Conservation (phyloP, 1,284 basidiomycete species). For the Peniophora sp. region DNA sequence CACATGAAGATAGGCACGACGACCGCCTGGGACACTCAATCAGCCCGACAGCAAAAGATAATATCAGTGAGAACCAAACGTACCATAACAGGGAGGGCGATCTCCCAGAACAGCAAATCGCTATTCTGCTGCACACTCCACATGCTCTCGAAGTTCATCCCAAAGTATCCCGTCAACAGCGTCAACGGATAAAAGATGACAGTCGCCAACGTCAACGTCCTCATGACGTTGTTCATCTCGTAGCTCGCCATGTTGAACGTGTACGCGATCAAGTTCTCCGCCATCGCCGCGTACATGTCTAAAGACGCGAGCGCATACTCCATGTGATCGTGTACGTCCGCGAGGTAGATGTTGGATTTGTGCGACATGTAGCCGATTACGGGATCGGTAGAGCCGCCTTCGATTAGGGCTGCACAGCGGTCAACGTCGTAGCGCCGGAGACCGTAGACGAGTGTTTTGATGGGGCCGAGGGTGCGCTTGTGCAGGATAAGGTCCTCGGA, state of each 20-base stretch:
- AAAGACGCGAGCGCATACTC: slow-evolving; percentile 58
- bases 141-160: slow-evolving; percentile 61
- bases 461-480: slow-evolving; percentile 61
- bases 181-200: slow-evolving; percentile 67
- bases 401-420: slow-evolving; percentile 47
- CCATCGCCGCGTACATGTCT: slow-evolving; percentile 60
- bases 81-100: slow-evolving; percentile 55
- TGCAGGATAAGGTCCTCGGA: slow-evolving; percentile 65
- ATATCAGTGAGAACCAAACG: no score
- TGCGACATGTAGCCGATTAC: slow-evolving; percentile 59
- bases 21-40: slow-evolving; percentile 13
- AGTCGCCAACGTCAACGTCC: slow-evolving; percentile 53
- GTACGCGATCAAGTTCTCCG: slow-evolving; percentile 65
- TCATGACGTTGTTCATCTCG: slow-evolving; percentile 67
- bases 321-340: slow-evolving; percentile 65
- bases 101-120: slow-evolving; percentile 59
- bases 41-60: no score
- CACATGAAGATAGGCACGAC: slow-evolving; percentile 49
- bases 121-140: slow-evolving; percentile 39
- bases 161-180: slow-evolving; percentile 66
- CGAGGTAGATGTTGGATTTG: slow-evolving; percentile 62
- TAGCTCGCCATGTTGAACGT: slow-evolving; percentile 63
- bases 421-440: slow-evolving; percentile 60
- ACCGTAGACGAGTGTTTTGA: slow-evolving; percentile 60
- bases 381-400: slow-evolving; percentile 9